Conservation (phyloP, 441 rosid species). For the Metrosideros polymorpha region DNA sequence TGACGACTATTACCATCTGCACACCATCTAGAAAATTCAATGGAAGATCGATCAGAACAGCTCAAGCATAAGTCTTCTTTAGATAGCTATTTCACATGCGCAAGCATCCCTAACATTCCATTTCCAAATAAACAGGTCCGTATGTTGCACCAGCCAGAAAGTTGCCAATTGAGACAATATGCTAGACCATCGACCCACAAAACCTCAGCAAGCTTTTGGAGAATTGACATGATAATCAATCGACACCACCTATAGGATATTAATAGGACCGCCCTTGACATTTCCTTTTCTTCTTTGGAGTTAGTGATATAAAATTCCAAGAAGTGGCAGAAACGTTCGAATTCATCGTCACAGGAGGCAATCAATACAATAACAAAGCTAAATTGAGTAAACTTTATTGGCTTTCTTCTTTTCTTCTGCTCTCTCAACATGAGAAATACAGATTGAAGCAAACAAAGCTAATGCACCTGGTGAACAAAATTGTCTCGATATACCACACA, state of each 20-base stretch:
- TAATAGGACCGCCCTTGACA: neutral
- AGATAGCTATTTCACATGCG: neutral
- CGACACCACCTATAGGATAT: neutral
- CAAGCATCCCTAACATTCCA: neutral
- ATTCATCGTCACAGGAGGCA: neutral
- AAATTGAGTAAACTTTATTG: neutral
- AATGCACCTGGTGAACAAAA: neutral
- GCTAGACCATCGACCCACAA: neutral
- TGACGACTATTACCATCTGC: neutral
- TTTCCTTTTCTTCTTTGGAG: neutral
- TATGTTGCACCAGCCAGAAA: neutral
- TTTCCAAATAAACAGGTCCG: neutral
- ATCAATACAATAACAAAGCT: neutral
- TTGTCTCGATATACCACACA: neutral
- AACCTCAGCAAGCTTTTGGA: too few relatives aligned
- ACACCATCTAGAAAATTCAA: neutral
- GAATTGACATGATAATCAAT: neutral
- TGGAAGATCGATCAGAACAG: neutral
- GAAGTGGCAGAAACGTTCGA: neutral
- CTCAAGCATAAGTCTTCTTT: neutral
- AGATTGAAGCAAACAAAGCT: neutral
- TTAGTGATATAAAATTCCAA: neutral
- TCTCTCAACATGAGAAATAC: neutral
- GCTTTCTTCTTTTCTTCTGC: neutral
- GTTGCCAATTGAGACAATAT: neutral